Conservation (phyloP, 768 basidiomycete genomes). For the Boletus pseudopeckii region DNA sequence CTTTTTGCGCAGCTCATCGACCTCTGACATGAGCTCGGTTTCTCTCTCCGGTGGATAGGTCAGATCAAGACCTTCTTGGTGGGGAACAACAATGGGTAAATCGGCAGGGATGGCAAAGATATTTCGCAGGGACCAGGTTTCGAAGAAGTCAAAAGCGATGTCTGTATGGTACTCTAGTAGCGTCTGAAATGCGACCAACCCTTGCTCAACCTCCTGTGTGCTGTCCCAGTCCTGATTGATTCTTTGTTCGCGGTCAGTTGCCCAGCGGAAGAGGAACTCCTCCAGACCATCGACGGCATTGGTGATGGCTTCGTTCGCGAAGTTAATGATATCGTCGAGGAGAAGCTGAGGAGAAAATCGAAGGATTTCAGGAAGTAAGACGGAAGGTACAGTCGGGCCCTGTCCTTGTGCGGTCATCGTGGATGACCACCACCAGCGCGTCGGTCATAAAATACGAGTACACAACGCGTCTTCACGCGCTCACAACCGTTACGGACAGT, state of each 20-base stretch:
- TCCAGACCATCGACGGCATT: conserved; percentile 80
- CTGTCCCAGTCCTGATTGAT: conserved; percentile 50
- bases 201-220: conserved; percentile 72
- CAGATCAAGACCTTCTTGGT: conserved; percentile 72
- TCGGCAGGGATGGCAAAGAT: conserved; percentile 75
- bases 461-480: conserved; percentile 24
- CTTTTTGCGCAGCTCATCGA: conserved; percentile 62
- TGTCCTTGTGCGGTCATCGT: conserved; percentile 29
- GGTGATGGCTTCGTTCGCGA: conserved; percentile 73
- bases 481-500: background rate
- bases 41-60: conserved; percentile 54
- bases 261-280: conserved; percentile 71
- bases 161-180: conserved; percentile 86
- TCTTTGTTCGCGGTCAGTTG: conserved; percentile 55
- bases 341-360: conserved; percentile 83
- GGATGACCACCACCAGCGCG: conserved; percentile 1
- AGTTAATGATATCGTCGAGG: conserved; percentile 84
- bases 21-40: conserved; percentile 59
- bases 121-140: conserved; percentile 85
- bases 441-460: conserved; percentile 16
- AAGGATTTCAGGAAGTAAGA: conserved; percentile 50
- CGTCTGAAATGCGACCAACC: conserved; percentile 83
- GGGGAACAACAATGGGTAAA: conserved; percentile 68
- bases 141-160: conserved; percentile 88
- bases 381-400: conserved; percentile 25